phyloP scores from a whole-genome alignment of 2,329 filamentous ascomycete genomes.

The Trichophyton mentagrophytes region DNA sequence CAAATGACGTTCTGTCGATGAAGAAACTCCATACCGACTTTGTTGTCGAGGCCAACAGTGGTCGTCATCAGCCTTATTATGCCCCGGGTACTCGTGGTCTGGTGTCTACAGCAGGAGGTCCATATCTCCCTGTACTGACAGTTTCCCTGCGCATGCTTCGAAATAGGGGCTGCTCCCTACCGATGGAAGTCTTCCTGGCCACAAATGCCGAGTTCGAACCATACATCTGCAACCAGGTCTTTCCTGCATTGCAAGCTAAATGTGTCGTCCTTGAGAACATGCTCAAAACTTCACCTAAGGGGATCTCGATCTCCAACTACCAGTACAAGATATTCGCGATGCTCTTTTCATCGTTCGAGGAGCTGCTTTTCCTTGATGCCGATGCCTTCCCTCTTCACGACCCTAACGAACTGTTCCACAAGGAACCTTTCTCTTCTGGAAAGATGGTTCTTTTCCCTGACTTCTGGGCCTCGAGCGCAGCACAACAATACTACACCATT shows the following conservation, averaged over 20 bases:
- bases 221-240: conserved; percentile 32
- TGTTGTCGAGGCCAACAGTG: conserved; percentile 19
- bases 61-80: conserved; percentile 10
- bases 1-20: conserved; percentile 22
- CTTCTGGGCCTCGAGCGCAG: conserved; percentile 32
- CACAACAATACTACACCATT: conserved; percentile 30
- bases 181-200: conserved; percentile 36
- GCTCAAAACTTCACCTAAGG: conserved; percentile 20
- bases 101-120: conserved; percentile 30
- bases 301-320: conserved; percentile 29
- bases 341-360: conserved; percentile 39
- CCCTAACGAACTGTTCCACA: conserved; percentile 31
- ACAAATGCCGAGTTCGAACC: conserved; percentile 30
- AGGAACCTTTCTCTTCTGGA: conserved; percentile 29
- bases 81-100: conserved; percentile 20
- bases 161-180: conserved; percentile 30
- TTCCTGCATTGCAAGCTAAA: conserved; percentile 31
- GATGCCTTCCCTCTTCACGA: conserved; percentile 35
- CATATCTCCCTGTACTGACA: conserved; percentile 33
- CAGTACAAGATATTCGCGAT: conserved; percentile 39
- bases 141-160: conserved; percentile 37
- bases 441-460: conserved; percentile 39
- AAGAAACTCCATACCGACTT: conserved; percentile 26
- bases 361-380: conserved; percentile 39
- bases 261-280: conserved; percentile 36